Base-by-base conservation (phyloP, 192 early-diverging fungal species). In the Gamsiella multidivaricata region DNA sequence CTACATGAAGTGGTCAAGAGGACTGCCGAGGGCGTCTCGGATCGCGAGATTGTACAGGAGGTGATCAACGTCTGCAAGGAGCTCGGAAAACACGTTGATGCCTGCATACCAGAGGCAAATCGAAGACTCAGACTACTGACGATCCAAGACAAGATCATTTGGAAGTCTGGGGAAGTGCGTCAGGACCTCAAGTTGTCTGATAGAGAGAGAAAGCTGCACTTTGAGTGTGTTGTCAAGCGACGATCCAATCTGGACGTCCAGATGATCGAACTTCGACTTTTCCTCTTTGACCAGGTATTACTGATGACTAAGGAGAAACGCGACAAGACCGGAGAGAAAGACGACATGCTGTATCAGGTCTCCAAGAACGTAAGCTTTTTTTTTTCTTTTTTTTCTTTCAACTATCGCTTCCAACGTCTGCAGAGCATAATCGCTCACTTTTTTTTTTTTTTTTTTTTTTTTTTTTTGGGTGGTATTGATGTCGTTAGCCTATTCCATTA, bases 251-350 rank as follows among this genome's bases (percentile, higher is more conserved):
- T 81, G 51, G 78, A 68, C 39, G 70, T 79, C 2, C 89, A 90
- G 54, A 88, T 88, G 32, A 79, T 89, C 17, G 91, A 92, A n/a
- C 69, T 97, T 29, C 83, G 86, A 54, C 83, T 97, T n/a, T 92
- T 93, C 63, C 70, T 99, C 49, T 90, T 99, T 34, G 97, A 99
- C 74, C 92, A 98, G 70, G 86, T 87, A 65, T 61, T 95, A n/a
- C 76, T 95, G 28, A 88, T 94, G 80, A 88, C 90, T 58, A 93
- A 90, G 54, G 79, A 82, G 56, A 94, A 91, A 68, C 80, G 78
- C 11, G 83, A 87, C 41, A 80, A 84, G 59, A 69, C 83, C 37
- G 81, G 83, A 6, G 89, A 88, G 31, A 71, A 57, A 36, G 84
- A 88, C 47, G 85, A 69, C 42, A 88, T 85, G 61, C 68, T 92